Evolutionary conservation across 495 filamentous ascomycete genomes (phyloP).

Genomic region (Astrocystis sublimbata): DNA sequence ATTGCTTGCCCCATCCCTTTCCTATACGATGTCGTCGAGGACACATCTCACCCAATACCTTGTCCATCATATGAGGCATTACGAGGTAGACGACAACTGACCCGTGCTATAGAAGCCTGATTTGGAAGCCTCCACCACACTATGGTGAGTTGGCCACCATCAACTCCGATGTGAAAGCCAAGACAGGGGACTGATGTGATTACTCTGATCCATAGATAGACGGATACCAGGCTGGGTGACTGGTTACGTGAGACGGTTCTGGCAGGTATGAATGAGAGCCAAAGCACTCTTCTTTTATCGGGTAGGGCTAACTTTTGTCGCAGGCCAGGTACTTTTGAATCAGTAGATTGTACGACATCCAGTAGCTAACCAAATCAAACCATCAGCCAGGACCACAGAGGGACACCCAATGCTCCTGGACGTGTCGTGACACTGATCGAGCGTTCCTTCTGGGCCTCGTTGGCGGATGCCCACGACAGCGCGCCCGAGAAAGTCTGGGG

Average conservation of each 20-base stretch:
- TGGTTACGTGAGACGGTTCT: conserved; percentile 94
- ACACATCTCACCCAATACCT: conserved; percentile 4
- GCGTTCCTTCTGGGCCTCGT: conserved; percentile 72
- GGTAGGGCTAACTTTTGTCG: conserved; percentile 15
- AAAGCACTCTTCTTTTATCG: conserved; percentile 3
- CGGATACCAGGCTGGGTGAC: conserved; percentile 87
- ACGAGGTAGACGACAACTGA: conserved; percentile 14
- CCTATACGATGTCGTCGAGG: too few species aligned
- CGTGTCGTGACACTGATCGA: conserved; percentile 93
- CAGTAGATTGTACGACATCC: neutral
- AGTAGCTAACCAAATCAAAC: neutral
- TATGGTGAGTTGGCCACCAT: conserved; percentile 65
- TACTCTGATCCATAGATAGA: conserved; percentile 51
- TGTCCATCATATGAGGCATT: neutral
- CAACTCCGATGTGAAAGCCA: neutral
- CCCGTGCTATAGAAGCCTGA: conserved; percentile 70
- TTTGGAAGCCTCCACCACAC: conserved; percentile 97
- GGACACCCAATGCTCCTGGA: conserved; percentile 82
- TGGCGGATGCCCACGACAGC: conserved; percentile 67
- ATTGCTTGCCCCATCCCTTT: too few species aligned
- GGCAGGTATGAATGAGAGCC: conserved; percentile 69
- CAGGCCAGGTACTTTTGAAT: conserved; percentile 58
- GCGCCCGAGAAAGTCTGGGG: conserved; percentile 78
- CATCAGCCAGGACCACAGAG: conserved; percentile 85
- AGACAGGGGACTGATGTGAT: neutral